These are phyloP conservation scores for Theileria annulata DNA, from an alignment of 169 alveolate species.

Conservation along the genomic window DNA sequence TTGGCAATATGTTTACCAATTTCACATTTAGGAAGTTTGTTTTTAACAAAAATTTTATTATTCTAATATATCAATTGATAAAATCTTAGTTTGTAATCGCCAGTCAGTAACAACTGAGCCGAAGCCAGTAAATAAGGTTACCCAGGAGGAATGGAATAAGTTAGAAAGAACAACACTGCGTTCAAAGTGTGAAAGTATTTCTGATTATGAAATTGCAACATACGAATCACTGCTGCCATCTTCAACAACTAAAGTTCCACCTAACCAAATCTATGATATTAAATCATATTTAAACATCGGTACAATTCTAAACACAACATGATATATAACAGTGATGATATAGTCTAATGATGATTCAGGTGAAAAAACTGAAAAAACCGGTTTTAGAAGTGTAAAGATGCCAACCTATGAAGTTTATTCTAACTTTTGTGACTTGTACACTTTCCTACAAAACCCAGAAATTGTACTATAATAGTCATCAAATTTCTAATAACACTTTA, in stretches of 20 bases:
- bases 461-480: slow-evolving; percentile 7
- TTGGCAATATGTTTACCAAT: slow-evolving; percentile 51
- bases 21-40: slow-evolving; percentile 60
- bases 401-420: slow-evolving; percentile 53
- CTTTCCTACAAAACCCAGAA: slow-evolving; percentile 44
- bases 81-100: slow-evolving; percentile 48
- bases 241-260: background rate
- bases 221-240: slow-evolving; percentile 45
- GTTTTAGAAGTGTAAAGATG: background rate
- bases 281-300: slow-evolving; percentile 17
- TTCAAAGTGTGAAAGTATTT: slow-evolving; percentile 25
- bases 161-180: slow-evolving; percentile 9
- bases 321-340: background rate
- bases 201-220: slow-evolving; percentile 49
- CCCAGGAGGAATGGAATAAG: slow-evolving; percentile 53
- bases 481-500: background rate
- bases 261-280: slow-evolving; percentile 39
- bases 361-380: slow-evolving; percentile 2
- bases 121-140: slow-evolving; percentile 9
- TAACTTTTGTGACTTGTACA: slow-evolving; percentile 53
- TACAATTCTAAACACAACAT: background rate
- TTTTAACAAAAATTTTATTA: background rate
- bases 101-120: slow-evolving; percentile 35
- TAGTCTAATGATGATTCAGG: background rate
- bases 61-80: background rate